phyloP scores from a whole-genome alignment of 2,329 filamentous ascomycete genomes.

The Trematosphaeria pertusa region DNA sequence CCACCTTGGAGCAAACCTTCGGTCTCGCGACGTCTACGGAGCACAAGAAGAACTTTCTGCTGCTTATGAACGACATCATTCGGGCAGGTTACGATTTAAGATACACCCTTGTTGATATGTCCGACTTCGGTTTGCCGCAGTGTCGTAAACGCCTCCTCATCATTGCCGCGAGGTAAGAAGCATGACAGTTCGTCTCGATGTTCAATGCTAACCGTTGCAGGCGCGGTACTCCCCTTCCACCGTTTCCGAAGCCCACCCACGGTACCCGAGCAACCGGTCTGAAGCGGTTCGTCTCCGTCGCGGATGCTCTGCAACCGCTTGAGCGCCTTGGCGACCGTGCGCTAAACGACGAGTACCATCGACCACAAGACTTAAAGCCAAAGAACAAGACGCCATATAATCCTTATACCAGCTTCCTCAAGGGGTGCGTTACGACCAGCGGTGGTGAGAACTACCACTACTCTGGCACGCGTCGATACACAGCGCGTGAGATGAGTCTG shows the following conservation, averaged over 20 bases:
- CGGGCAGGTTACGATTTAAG: conserved; percentile 30
- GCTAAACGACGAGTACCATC: conserved; percentile 24
- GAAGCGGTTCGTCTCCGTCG: conserved; percentile 24
- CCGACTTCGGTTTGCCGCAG: conserved; percentile 32
- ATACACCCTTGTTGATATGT: conserved; percentile 26
- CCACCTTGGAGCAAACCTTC: conserved; percentile 26
- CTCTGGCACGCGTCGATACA: conserved; percentile 20
- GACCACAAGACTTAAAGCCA: conserved; percentile 13
- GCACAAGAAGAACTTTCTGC: conserved; percentile 20
- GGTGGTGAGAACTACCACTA: conserved; percentile 26
- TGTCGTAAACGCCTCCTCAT: conserved; percentile 34
- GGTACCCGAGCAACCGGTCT: conserved; percentile 30
- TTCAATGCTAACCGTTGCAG: conserved; percentile 17
- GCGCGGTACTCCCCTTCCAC: conserved; percentile 32
- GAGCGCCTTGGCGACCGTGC: not conserved
- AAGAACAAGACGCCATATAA: conserved; percentile 12
- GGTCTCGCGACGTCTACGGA: conserved; percentile 17
- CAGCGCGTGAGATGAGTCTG: conserved; percentile 23
- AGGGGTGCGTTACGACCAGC: conserved; percentile 24
- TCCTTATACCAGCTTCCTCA: conserved; percentile 9
- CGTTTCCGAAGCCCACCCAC: conserved; percentile 35
- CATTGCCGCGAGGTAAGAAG: conserved; percentile 35
- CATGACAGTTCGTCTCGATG: no score
- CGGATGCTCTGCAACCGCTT: conserved; percentile 26
- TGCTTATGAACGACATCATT: conserved; percentile 25